A percentile compares a stretch with the other conserved stretches of the same genome.
Conservation (phyloP, 2,329 filamentous ascomycete species). For the Purpureocillium lavendulum region DNA sequence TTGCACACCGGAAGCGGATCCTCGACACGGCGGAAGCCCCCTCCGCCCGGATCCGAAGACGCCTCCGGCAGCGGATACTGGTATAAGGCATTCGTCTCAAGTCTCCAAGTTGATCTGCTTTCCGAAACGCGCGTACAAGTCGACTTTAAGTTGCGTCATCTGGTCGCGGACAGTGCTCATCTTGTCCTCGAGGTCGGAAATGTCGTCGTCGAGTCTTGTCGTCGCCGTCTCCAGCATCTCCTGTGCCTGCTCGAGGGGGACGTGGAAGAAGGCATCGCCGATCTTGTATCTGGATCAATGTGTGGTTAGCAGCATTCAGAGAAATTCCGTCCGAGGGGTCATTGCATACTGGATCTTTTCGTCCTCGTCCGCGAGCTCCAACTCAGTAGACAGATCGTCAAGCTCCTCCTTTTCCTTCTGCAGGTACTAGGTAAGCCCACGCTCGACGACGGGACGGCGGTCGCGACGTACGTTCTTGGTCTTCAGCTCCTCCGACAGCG, state of each 20-base stretch:
- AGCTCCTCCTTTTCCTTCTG: conserved; percentile 99
- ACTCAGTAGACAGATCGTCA: conserved; percentile 81
- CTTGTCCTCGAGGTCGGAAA: conserved; percentile 68
- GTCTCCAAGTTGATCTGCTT: conserved; percentile 95
- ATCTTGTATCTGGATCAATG: conserved; percentile 71
- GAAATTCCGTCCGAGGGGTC: neutral
- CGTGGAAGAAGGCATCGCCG: conserved; percentile 87
- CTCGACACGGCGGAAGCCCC: neutral
- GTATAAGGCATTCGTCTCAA: conserved; percentile 31
- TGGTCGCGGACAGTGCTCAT: conserved; percentile 70
- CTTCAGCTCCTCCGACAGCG: conserved; percentile 72
- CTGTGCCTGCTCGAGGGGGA: conserved; percentile 78
- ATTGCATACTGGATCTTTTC: conserved; percentile 74
- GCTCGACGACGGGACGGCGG: too few species aligned
- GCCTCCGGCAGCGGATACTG: too few species aligned
- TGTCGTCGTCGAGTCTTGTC: conserved; percentile 67
- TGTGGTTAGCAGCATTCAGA: neutral
- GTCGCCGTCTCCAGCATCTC: conserved; percentile 69
- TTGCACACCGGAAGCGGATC: neutral
- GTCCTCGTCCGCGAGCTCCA: conserved; percentile 93
- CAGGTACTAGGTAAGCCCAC: conserved; percentile 12
- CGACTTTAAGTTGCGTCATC: conserved; percentile 83
- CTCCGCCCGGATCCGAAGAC: neutral
- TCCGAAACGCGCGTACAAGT: conserved; percentile 89
- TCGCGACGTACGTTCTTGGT: conserved; percentile 58